A percentile compares a stretch with the other conserved stretches of the same genome.
Conservation (phyloP, 2,329 filamentous ascomycete species). For the Colletotrichum sp. region DNA sequence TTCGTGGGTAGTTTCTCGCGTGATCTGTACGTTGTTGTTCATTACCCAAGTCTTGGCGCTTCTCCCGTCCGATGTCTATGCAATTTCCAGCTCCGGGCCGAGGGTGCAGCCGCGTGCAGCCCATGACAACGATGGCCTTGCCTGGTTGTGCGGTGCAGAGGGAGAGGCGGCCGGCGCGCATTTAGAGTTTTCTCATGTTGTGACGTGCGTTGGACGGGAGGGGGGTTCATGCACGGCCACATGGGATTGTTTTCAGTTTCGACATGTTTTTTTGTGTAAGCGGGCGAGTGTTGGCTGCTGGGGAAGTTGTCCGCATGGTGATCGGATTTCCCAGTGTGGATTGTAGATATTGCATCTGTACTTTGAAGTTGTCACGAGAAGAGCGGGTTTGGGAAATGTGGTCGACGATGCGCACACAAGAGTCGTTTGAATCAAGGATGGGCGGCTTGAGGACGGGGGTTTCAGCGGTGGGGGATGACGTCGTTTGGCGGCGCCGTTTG, state of each 20-base stretch:
- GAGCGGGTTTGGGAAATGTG: not conserved
- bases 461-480: conserved; percentile 7
- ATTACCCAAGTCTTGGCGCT: too few species aligned
- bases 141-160: not conserved
- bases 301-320: fast-evolving
- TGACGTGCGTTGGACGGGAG: not conserved
- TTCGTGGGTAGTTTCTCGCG: too few species aligned
- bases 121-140: not conserved
- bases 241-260: not conserved
- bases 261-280: not conserved
- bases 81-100: not conserved
- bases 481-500: not conserved
- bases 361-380: not conserved
- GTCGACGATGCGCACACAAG: not conserved
- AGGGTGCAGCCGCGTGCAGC: not conserved
- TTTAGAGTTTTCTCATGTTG: not conserved
- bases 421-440: not conserved
- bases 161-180: not conserved
- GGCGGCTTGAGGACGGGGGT: not conserved
- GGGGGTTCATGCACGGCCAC: not conserved
- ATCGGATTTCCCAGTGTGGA: fast-evolving
- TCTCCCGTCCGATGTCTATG: not conserved
- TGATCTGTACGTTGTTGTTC: too few species aligned
- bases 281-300: not conserved
- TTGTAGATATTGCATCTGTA: fast-evolving